Conservation (phyloP, 1,284 basidiomycete species). For the Marasmius tenuissimus region DNA sequence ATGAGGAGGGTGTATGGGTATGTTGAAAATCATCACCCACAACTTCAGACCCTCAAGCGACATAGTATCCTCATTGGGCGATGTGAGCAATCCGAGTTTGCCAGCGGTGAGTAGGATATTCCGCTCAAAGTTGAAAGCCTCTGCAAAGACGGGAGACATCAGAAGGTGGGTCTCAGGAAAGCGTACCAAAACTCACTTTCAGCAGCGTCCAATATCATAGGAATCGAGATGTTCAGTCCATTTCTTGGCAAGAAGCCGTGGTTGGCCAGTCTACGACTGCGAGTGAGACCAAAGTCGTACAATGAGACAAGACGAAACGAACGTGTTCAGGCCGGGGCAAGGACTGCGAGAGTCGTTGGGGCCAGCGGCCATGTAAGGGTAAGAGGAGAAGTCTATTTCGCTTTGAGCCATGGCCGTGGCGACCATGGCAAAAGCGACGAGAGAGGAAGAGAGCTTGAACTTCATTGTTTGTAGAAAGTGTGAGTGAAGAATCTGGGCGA, state of each 20-base stretch:
- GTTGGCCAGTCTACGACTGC: slow-evolving; percentile 22
- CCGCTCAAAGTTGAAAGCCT: slow-evolving; percentile 4
- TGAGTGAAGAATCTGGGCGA: no score
- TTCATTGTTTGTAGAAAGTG: no score
- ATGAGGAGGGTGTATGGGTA: not conserved
- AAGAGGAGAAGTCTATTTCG: not conserved
- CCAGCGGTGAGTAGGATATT: slow-evolving; percentile 9
- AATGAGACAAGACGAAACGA: not conserved
- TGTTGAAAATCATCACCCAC: not conserved
- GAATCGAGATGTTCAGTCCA: slow-evolving; percentile 17
- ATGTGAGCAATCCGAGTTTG: slow-evolving; percentile 15
- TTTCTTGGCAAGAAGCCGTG: slow-evolving; percentile 20
- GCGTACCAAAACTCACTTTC: slow-evolving; percentile 4
- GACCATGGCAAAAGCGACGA: no score
- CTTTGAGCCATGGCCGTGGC: no score
- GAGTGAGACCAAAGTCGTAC: no score
- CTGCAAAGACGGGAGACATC: not conserved
- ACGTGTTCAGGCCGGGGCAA: not conserved
- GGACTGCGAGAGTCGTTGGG: not conserved
- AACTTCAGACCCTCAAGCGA: slow-evolving; percentile 7
- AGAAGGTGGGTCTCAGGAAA: not conserved
- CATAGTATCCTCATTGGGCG: no score
- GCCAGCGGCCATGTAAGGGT: not conserved
- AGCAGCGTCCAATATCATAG: slow-evolving; percentile 11
- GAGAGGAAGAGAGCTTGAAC: no score